Conservation (phyloP, 768 basidiomycete genomes). For the Sporobolomyces pararoseus region DNA sequence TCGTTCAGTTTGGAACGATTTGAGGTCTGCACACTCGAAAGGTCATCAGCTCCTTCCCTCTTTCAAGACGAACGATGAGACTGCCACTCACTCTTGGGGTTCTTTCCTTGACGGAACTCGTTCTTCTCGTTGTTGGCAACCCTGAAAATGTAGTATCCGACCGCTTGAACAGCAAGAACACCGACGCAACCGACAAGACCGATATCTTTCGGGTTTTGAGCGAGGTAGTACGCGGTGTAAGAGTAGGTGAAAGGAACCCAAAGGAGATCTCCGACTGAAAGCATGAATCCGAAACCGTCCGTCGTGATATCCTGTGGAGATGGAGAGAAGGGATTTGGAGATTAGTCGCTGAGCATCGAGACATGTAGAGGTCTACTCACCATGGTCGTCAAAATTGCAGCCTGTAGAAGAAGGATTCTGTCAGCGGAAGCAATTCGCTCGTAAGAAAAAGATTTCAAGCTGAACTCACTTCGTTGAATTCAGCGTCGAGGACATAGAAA, state of each 20-base stretch:
- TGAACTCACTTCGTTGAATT: conserved; percentile 77
- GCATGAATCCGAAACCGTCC: conserved; percentile 99
- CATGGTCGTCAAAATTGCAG: conserved; percentile 88
- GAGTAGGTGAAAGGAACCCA: conserved; percentile 95
- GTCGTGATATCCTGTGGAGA: conserved; percentile 73
- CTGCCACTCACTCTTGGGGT: conserved; percentile 73
- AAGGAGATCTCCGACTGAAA: conserved; percentile 80
- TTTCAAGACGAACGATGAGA: background rate
- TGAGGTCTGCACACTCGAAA: conserved; percentile 57
- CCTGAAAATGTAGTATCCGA: conserved; percentile 90
- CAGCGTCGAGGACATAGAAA: conserved; percentile 77
- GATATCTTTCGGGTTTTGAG: conserved; percentile 77
- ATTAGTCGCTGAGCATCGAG: background rate
- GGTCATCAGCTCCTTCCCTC: too few species aligned
- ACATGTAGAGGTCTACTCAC: background rate
- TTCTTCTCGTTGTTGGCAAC: conserved; percentile 88
- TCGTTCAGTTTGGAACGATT: conserved; percentile 71
- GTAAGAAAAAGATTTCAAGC: conserved; percentile 8
- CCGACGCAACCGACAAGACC: conserved; percentile 59
- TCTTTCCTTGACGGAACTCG: conserved; percentile 84
- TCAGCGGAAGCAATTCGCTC: background rate
- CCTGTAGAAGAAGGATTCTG: conserved; percentile 52
- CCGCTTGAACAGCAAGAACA: conserved; percentile 63
- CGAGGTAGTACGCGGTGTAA: conserved; percentile 90
- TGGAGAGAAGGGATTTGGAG: background rate